Conservation (phyloP, 148 eudicot genomes). For the Cornus suecica region DNA sequence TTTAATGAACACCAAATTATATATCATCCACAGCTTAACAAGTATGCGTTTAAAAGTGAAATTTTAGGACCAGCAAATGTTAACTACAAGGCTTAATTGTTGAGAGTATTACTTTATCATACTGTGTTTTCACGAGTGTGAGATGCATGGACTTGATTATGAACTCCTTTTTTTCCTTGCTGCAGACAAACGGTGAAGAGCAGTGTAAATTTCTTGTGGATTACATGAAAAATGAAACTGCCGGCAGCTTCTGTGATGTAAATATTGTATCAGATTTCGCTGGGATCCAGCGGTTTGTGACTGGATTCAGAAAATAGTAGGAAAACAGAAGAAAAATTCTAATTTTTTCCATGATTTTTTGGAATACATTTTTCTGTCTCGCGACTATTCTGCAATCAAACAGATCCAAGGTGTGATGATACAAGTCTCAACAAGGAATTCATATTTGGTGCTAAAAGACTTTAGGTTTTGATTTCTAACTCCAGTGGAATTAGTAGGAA, state of each 20-base stretch:
- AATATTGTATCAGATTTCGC: slow-evolving; percentile 70
- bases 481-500: background rate
- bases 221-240: slow-evolving; percentile 34
- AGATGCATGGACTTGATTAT: background rate
- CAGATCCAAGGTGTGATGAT: no score
- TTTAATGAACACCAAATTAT: background rate
- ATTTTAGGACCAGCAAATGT: background rate
- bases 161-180: background rate
- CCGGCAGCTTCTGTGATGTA: slow-evolving; percentile 44
- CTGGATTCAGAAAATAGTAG: slow-evolving; percentile 39
- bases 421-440: no score
- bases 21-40: background rate
- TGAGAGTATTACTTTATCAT: background rate
- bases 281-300: slow-evolving; percentile 69
- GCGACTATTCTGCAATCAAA: no score
- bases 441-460: no score
- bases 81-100: background rate
- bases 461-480: no score
- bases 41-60: background rate
- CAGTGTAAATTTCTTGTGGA: slow-evolving; percentile 71
- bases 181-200: slow-evolving; percentile 85
- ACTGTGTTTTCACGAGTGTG: background rate
- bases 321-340: no score
- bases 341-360: no score
- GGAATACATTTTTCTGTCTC: no score